Conservation (phyloP, 2,329 filamentous ascomycete species). For the Fusarium sp. region DNA sequence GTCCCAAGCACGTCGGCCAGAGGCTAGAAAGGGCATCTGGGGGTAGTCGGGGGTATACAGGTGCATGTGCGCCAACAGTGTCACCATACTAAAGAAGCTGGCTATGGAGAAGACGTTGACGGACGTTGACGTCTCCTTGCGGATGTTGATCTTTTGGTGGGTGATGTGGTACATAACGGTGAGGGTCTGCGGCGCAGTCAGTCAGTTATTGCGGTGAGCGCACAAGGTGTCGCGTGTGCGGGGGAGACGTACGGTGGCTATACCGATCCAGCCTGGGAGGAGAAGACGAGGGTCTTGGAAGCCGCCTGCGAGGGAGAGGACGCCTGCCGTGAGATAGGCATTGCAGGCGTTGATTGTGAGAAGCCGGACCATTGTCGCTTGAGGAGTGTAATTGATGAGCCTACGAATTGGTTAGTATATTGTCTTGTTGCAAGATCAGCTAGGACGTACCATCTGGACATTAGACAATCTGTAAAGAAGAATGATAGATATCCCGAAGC, state of each 20-base stretch:
- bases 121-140: constrained; percentile 81
- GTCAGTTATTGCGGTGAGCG: constrained; percentile 16
- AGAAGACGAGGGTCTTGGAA: constrained; percentile 76
- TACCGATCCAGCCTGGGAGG: constrained; percentile 81
- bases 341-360: constrained; percentile 79
- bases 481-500: constrained; percentile 83
- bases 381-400: constrained; percentile 86
- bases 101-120: constrained; percentile 80
- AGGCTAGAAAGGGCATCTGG: constrained; percentile 65
- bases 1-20: constrained; percentile 51
- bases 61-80: constrained; percentile 74
- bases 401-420: constrained; percentile 53
- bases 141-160: constrained; percentile 81
- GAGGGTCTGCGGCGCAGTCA: constrained; percentile 64
- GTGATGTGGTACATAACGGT: constrained; percentile 81
- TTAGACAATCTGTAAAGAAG: constrained; percentile 85
- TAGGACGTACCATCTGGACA: constrained; percentile 78
- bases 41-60: constrained; percentile 69
- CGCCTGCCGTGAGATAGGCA: constrained; percentile 78
- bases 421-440: constrained; percentile 5
- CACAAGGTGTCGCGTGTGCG: constrained; percentile 7
- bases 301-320: constrained; percentile 76
- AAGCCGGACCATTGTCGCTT: constrained; percentile 82
- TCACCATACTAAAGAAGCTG: constrained; percentile 80
- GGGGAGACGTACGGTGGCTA: constrained; percentile 70